Conservation (phyloP, 768 basidiomycete genomes). For the Solioccasus polychromus region DNA sequence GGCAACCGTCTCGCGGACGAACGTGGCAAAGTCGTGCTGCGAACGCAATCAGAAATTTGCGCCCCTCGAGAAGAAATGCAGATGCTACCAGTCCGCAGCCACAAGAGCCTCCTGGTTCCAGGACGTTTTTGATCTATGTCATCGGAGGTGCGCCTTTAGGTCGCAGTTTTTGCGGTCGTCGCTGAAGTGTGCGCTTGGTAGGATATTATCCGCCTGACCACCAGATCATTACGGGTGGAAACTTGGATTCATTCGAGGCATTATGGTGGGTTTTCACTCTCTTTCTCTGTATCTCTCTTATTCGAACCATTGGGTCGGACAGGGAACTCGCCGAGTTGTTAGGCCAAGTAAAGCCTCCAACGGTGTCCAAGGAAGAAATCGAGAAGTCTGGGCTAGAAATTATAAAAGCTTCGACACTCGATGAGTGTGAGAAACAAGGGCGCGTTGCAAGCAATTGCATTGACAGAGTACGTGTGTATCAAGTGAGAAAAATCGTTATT, state of each 20-base stretch:
- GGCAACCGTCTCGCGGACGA: conserved; percentile 32
- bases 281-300: background rate
- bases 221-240: conserved; percentile 79
- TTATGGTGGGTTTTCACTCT: conserved; percentile 57
- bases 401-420: conserved; percentile 52
- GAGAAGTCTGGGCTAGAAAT: conserved; percentile 79
- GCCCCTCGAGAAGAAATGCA: conserved; percentile 34
- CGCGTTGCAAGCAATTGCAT: conserved; percentile 73
- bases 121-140: conserved; percentile 89
- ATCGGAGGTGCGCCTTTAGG: conserved; percentile 59
- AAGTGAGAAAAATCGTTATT: background rate
- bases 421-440: conserved; percentile 55
- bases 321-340: conserved; percentile 84
- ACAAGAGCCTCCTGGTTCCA: conserved; percentile 20
- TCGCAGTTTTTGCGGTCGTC: background rate
- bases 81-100: conserved; percentile 21
- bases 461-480: conserved; percentile 59
- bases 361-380: conserved; percentile 81
- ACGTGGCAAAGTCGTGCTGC: conserved; percentile 64
- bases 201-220: conserved; percentile 94
- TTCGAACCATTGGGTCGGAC: conserved; percentile 1
- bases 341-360: conserved; percentile 80
- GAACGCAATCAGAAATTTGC: conserved; percentile 55
- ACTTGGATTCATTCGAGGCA: conserved; percentile 77
- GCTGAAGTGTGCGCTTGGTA: conserved; percentile 25